phyloP scores from a whole-genome alignment of 305 asterid species.

The Andrographis paniculata region DNA sequence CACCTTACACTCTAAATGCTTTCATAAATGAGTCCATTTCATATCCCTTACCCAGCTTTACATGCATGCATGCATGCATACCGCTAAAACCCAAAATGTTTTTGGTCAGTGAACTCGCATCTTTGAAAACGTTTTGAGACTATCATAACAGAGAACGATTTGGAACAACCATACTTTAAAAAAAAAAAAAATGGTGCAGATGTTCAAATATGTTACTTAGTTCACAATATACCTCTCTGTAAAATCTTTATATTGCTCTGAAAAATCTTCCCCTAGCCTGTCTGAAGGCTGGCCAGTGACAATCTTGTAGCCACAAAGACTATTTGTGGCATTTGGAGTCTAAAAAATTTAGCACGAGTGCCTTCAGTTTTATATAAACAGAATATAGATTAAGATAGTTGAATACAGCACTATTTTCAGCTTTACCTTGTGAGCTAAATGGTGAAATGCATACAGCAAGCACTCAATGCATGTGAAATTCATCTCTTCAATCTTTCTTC shows the following conservation, averaged over 20 bases:
- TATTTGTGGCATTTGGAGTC: conserved; percentile 89
- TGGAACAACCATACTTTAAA: not conserved
- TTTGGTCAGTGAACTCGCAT: too few species aligned
- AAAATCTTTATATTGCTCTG: conserved; percentile 76
- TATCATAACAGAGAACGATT: too few species aligned
- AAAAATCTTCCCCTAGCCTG: conserved; percentile 93
- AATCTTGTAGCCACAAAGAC: conserved; percentile 93
- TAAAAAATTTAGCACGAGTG: conserved; percentile 19
- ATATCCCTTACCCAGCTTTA: too few species aligned
- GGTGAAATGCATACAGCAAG: conserved; percentile 78
- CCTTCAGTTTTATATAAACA: not conserved
- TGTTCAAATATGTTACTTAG: conserved; percentile 1
- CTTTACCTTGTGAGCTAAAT: conserved; percentile 79
- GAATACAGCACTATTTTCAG: conserved; percentile 2
- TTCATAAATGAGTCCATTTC: too few species aligned
- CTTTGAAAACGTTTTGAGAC: too few species aligned
- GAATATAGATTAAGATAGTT: conserved; percentile 3
- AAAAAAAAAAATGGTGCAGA: conserved; percentile 3
- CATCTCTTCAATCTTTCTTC: conserved; percentile 83
- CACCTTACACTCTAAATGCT: too few species aligned
- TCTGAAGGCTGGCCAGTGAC: conserved; percentile 98
- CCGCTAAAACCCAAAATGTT: too few species aligned
- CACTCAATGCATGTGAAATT: conserved; percentile 67
- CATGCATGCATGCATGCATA: too few species aligned
- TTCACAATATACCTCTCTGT: conserved; percentile 58